These are phyloP conservation scores for Candida incommunis DNA, from an alignment of 805 yeast genomes.

Conservation along the genomic window DNA sequence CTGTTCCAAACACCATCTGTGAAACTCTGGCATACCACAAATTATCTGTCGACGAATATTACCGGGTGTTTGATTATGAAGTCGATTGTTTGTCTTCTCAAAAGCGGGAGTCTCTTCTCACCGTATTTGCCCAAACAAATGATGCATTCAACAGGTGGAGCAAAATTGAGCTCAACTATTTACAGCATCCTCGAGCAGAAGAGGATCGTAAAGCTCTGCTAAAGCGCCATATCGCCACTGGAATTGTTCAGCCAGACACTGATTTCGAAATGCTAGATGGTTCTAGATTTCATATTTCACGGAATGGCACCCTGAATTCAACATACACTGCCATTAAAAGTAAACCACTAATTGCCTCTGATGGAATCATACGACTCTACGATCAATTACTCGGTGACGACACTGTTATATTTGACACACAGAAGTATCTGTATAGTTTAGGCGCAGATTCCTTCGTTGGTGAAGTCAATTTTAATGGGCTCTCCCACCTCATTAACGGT, in stretches of 20 bases:
- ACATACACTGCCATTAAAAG: neutral
- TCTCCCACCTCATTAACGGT: conserved; percentile 44
- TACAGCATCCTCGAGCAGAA: conserved; percentile 9
- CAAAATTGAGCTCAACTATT: conserved; percentile 8
- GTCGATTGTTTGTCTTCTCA: neutral
- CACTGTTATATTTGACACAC: conserved; percentile 31
- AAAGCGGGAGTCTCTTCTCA: neutral
- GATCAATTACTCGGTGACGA: conserved; percentile 18
- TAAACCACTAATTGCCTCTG: conserved; percentile 23
- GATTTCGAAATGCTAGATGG: conserved; percentile 10
- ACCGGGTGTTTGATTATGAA: neutral
- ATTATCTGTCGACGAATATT: conserved; percentile 1
- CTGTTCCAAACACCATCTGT: conserved; percentile 9
- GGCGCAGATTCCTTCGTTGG: conserved; percentile 49
- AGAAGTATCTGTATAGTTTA: conserved; percentile 45
- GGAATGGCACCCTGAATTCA: neutral
- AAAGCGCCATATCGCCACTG: conserved; percentile 6
- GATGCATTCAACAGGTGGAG: conserved; percentile 5
- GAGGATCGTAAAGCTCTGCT: conserved; percentile 8
- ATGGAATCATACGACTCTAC: conserved; percentile 39
- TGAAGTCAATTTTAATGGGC: conserved; percentile 50
- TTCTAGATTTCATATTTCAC: conserved; percentile 3
- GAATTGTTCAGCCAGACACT: conserved; percentile 2
- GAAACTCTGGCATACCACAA: conserved; percentile 6
- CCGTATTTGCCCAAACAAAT: conserved; percentile 10